A percentile compares a stretch with the other conserved stretches of the same genome.
phyloP scores from a whole-genome alignment of 345 rosid species.

The Salix arbutifolia region DNA sequence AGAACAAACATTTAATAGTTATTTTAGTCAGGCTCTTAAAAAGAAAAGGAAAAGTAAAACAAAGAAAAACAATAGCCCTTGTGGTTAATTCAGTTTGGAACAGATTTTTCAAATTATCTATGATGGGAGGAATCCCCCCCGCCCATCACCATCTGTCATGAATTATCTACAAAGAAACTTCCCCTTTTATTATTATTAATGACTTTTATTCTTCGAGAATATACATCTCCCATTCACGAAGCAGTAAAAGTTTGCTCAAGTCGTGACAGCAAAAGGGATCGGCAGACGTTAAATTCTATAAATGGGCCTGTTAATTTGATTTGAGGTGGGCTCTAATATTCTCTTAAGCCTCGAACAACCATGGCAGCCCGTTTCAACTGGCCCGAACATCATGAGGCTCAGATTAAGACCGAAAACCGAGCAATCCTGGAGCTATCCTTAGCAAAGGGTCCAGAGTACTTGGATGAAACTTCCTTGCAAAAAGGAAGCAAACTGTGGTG shows the following conservation, averaged over 20 bases:
- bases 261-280: too few relatives aligned
- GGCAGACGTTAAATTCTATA: background rate
- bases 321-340: background rate
- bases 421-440: slow-evolving; percentile 24
- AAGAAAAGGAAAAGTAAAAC: background rate
- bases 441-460: slow-evolving; percentile 27
- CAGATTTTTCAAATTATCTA: background rate
- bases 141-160: too few relatives aligned
- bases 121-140: background rate
- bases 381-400: background rate
- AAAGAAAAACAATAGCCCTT: background rate
- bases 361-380: background rate
- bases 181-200: too few relatives aligned
- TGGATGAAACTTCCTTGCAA: slow-evolving; percentile 39
- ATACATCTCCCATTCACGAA: too few relatives aligned
- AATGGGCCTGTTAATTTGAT: background rate
- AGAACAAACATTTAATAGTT: background rate
- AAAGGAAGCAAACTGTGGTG: slow-evolving; percentile 28
- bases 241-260: too few relatives aligned
- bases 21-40: background rate
- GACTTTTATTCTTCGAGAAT: too few relatives aligned
- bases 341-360: background rate
- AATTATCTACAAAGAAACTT: too few relatives aligned
- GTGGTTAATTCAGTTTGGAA: background rate
- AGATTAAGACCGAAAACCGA: slow-evolving; percentile 11